These are phyloP conservation scores for Nymphaea thermarum DNA, from an alignment of 164 flowering plant species.

Conservation along the genomic window DNA sequence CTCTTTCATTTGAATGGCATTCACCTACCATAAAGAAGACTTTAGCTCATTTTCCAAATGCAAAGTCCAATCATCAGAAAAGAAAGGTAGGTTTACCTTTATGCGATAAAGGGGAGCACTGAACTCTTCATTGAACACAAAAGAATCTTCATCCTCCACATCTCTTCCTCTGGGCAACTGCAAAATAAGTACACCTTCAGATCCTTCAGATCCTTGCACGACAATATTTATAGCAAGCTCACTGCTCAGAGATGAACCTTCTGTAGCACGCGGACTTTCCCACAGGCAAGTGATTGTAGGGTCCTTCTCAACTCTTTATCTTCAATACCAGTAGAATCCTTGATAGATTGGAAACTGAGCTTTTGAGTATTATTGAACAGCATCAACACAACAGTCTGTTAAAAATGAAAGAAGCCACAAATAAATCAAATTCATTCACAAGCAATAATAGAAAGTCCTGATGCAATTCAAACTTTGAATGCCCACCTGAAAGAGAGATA, in stretches of 20 bases:
- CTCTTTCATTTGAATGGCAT: conserved; percentile 98
- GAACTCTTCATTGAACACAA: conserved; percentile 71
- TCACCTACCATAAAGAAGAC: conserved; percentile 45
- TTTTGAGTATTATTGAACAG: conserved; percentile 69
- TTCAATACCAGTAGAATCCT: conserved; percentile 75
- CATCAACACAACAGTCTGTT: conserved; percentile 83
- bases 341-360: conserved; percentile 76
- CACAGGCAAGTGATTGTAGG: conserved; percentile 84
- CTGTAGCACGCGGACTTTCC: conserved; percentile 78
- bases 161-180: conserved; percentile 88
- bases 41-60: conserved; percentile 1
- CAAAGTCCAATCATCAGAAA: not conserved
- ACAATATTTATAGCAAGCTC: not conserved
- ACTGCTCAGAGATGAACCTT: conserved; percentile 33
- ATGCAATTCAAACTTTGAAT: not conserved
- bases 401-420: not conserved
- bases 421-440: too few species aligned
- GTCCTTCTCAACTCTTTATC: conserved; percentile 90
- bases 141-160: conserved; percentile 69
- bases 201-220: not conserved
- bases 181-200: conserved; percentile 1
- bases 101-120: conserved; percentile 81
- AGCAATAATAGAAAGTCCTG: not conserved
- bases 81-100: conserved; percentile 33
- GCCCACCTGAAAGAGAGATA: conserved; percentile 86